A percentile compares a stretch with the other conserved stretches of the same genome.
phyloP scores from a whole-genome alignment of 257 asterid genomes.

The Ilex aquifolium region DNA sequence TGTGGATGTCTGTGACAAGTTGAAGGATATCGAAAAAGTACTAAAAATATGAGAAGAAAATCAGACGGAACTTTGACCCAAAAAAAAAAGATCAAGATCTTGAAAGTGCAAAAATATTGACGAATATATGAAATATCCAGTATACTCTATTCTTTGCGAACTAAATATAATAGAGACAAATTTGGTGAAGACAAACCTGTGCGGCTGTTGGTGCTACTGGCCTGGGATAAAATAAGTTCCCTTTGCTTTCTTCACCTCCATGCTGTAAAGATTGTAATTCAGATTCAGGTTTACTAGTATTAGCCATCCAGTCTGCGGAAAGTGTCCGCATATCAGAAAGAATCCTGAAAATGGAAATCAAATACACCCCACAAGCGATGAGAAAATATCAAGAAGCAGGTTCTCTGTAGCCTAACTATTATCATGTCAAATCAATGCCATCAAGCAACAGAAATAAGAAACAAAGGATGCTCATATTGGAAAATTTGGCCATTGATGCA shows the following conservation, averaged over 20 bases:
- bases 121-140: not conserved
- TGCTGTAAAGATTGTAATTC: conserved; percentile 68
- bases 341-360: conserved; percentile 58
- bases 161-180: conserved; percentile 8
- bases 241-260: conserved; percentile 88
- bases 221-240: conserved; percentile 76
- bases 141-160: conserved; percentile 11
- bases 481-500: too few relatives aligned
- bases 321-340: conserved; percentile 98
- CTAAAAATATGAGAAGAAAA: too few relatives aligned
- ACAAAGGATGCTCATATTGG: too few relatives aligned
- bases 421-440: too few relatives aligned
- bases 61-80: not conserved
- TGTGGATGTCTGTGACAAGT: too few relatives aligned
- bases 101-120: not conserved
- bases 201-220: conserved; percentile 97
- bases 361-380: not conserved
- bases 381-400: not conserved
- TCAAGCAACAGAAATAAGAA: too few relatives aligned
- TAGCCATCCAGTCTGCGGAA: conserved; percentile 99
- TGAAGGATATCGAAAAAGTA: not conserved
- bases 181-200: conserved; percentile 55
- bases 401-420: too few relatives aligned
- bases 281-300: conserved; percentile 77
- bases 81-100: not conserved